Evolutionary conservation across 2,329 filamentous ascomycete genomes (phyloP).

Genomic region (Pseudogymnoascus sp.): DNA sequence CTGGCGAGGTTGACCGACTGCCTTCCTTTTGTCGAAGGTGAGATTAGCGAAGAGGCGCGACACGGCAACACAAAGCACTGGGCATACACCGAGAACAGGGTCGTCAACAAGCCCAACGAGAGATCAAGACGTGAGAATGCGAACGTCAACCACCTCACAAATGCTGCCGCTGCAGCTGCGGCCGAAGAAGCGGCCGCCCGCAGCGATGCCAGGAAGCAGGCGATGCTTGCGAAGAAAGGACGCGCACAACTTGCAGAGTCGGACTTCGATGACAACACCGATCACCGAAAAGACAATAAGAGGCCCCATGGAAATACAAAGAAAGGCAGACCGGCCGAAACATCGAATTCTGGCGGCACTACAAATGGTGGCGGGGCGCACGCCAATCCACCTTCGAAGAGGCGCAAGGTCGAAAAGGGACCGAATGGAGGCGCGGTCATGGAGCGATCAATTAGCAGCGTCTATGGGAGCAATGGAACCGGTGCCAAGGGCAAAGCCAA

Average conservation of each 20-base stretch:
- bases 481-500: slow-evolving; percentile 49
- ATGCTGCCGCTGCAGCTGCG: slow-evolving; percentile 66
- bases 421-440: slow-evolving; percentile 43
- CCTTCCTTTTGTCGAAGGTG: slow-evolving; percentile 75
- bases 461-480: slow-evolving; percentile 41
- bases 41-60: slow-evolving; percentile 91
- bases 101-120: slow-evolving; percentile 57
- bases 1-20: slow-evolving; percentile 77
- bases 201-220: slow-evolving; percentile 78
- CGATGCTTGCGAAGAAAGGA: slow-evolving; percentile 64
- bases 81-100: slow-evolving; percentile 85
- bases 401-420: slow-evolving; percentile 72
- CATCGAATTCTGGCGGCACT: slow-evolving; percentile 50
- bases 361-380: slow-evolving; percentile 46
- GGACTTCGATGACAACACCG: slow-evolving; percentile 65
- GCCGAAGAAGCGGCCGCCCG: slow-evolving; percentile 78
- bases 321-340: slow-evolving; percentile 53
- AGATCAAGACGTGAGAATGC: slow-evolving; percentile 71
- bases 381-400: slow-evolving; percentile 54
- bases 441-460: slow-evolving; percentile 61
- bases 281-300: slow-evolving; percentile 46
- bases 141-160: slow-evolving; percentile 57
- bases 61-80: slow-evolving; percentile 88
- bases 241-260: slow-evolving; percentile 54
- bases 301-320: slow-evolving; percentile 55